These are phyloP conservation scores for Spergularia bocconei DNA, from an alignment of 148 eudicot genomes.

Conservation along the genomic window DNA sequence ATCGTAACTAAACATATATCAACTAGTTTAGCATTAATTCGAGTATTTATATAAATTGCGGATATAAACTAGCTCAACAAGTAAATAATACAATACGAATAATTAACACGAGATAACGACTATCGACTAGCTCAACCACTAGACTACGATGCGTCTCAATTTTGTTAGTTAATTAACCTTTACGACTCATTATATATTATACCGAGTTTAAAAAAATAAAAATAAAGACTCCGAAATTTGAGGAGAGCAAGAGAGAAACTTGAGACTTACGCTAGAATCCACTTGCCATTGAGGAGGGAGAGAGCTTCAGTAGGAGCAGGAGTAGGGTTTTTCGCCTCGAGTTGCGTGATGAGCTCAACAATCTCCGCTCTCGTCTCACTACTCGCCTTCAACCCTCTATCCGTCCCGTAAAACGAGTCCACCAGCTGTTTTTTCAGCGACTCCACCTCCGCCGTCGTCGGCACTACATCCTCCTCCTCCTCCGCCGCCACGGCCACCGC, in stretches of 20 bases:
- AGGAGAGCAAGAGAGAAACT: neutral
- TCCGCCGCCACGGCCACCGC: slow-evolving; percentile 32
- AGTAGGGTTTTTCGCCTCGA: slow-evolving; percentile 81
- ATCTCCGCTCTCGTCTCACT: slow-evolving; percentile 84
- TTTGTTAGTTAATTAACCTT: too few species aligned
- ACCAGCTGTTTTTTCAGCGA: slow-evolving; percentile 59
- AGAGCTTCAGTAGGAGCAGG: slow-evolving; percentile 85
- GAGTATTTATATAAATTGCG: too few species aligned
- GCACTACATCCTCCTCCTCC: slow-evolving; percentile 30
- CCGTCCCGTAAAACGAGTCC: slow-evolving; percentile 72
- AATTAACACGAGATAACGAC: too few species aligned
- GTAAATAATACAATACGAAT: neutral
- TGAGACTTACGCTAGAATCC: slow-evolving; percentile 76
- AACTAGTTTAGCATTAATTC: too few species aligned
- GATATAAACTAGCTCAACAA: neutral
- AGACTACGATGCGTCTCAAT: too few species aligned
- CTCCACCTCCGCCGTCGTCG: slow-evolving; percentile 40
- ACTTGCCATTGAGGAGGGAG: slow-evolving; percentile 77
- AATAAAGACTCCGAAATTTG: neutral
- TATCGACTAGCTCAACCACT: too few species aligned
- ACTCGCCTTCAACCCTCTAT: slow-evolving; percentile 70
- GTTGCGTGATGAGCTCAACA: slow-evolving; percentile 69
- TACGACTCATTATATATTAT: too few species aligned
- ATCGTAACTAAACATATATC: too few species aligned
- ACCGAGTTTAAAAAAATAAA: too few species aligned